phyloP scores from a whole-genome alignment of 768 basidiomycete genomes.

The Hemileccinum rubropunctum region DNA sequence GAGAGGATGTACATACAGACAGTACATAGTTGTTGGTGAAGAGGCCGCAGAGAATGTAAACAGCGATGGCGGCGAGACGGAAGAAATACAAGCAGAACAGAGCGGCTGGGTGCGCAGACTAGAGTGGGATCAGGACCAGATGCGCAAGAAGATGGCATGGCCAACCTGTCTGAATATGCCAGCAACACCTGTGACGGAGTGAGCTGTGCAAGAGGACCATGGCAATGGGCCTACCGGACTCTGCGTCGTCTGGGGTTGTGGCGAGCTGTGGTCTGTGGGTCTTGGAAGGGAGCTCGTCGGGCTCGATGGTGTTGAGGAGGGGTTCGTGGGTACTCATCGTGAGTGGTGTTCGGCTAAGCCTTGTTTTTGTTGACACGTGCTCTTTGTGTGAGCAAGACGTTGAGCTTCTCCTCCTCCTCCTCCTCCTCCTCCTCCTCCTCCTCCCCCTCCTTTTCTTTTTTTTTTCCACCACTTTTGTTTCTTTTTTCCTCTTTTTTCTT shows the following conservation, averaged over 20 bases:
- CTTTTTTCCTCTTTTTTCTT: slow-evolving; percentile 29
- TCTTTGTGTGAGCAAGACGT: slow-evolving; percentile 7
- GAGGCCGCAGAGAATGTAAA: slow-evolving; percentile 92
- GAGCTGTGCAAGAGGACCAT: slow-evolving; percentile 1
- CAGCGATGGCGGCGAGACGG: slow-evolving; percentile 80
- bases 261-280: slow-evolving; percentile 38
- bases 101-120: slow-evolving; percentile 80
- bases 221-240: slow-evolving; percentile 52
- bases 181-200: slow-evolving; percentile 49
- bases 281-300: slow-evolving; percentile 59
- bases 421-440: too few relatives aligned
- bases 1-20: slow-evolving; percentile 54
- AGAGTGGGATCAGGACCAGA: slow-evolving; percentile 13
- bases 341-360: slow-evolving; percentile 2
- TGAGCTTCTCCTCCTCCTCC: not conserved
- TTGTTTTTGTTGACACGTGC: slow-evolving; percentile 13
- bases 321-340: slow-evolving; percentile 61
- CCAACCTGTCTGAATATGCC: slow-evolving; percentile 76
- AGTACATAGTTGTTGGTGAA: slow-evolving; percentile 90
- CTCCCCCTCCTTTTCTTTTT: not conserved
- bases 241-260: slow-evolving; percentile 62
- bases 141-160: slow-evolving; percentile 6
- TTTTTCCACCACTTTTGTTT: slow-evolving; percentile 12
- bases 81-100: slow-evolving; percentile 91
- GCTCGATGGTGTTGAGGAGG: slow-evolving; percentile 79